These are phyloP conservation scores for Starmerella kuoi DNA, from an alignment of 805 yeast genomes.

Conservation along the genomic window DNA sequence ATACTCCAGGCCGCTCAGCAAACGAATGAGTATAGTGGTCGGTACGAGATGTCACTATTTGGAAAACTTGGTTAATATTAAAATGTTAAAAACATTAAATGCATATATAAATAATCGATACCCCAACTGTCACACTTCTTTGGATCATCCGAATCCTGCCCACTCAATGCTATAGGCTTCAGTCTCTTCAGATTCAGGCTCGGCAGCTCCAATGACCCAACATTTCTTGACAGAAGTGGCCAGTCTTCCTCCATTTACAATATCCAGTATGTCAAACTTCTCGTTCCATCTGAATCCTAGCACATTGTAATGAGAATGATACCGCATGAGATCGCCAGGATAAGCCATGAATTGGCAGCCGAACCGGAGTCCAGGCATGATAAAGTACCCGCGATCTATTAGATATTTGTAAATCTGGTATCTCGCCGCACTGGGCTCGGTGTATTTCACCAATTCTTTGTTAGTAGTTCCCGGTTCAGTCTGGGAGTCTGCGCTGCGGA, in stretches of 20 bases:
- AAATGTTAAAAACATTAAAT: no score
- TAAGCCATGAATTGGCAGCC: constrained; percentile 84
- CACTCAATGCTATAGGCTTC: constrained; percentile 67
- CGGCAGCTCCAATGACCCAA: constrained; percentile 42
- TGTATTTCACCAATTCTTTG: background rate
- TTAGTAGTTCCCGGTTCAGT: background rate
- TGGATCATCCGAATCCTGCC: constrained; percentile 86
- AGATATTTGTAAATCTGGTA: constrained; percentile 34
- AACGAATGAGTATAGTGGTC: constrained; percentile 1
- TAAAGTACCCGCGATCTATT: constrained; percentile 37
- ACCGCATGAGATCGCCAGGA: constrained; percentile 88
- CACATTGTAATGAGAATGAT: constrained; percentile 76
- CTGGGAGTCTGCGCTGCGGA: background rate
- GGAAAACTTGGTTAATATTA: constrained; percentile 10
- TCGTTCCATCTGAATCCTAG: constrained; percentile 39
- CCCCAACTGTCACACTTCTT: background rate
- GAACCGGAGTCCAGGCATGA: constrained; percentile 79
- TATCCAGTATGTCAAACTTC: constrained; percentile 42
- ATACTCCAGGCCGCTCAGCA: constrained; percentile 24
- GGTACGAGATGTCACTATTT: constrained; percentile 17
- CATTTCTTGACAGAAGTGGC: constrained; percentile 88
- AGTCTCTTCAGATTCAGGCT: constrained; percentile 25
- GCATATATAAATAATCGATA: background rate
- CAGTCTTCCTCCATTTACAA: constrained; percentile 77
- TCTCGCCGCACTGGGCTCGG: constrained; percentile 6